Evolutionary conservation across 75 land plant genomes (phyloP).

Genomic region (Adiantum capillusveneris): DNA sequence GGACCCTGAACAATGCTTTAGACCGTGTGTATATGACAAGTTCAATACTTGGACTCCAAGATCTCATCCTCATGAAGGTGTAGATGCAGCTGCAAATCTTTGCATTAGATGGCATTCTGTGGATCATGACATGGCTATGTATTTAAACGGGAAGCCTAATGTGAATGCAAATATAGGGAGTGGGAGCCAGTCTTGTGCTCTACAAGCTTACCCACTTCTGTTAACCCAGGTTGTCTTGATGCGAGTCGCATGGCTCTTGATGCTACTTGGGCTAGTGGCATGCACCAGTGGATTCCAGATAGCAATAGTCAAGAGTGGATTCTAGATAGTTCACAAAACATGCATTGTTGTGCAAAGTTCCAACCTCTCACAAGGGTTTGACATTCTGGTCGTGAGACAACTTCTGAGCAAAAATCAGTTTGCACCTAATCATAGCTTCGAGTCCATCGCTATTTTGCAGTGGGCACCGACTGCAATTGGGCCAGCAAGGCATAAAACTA

Average conservation of each 20-base stretch:
- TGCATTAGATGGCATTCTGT: too few relatives aligned
- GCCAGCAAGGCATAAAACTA: too few relatives aligned
- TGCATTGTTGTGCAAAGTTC: slow-evolving; percentile 66
- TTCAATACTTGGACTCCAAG: background rate
- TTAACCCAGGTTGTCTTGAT: too few relatives aligned
- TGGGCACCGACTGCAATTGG: too few relatives aligned
- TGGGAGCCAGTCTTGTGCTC: too few relatives aligned
- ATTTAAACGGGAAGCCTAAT: slow-evolving; percentile 59
- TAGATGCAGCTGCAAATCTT: background rate
- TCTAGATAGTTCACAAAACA: slow-evolving; percentile 58
- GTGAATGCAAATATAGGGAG: slow-evolving; percentile 22
- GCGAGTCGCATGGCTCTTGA: background rate
- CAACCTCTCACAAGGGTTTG: slow-evolving; percentile 57
- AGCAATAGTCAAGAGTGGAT: slow-evolving; percentile 61
- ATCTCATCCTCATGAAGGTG: background rate
- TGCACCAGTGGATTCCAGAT: slow-evolving; percentile 20
- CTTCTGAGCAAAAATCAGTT: too few relatives aligned
- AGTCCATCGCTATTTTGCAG: too few relatives aligned
- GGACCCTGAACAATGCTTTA: background rate
- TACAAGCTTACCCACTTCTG: too few relatives aligned
- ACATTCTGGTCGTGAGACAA: too few relatives aligned
- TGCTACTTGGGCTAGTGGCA: slow-evolving; percentile 29
- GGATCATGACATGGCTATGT: slow-evolving; percentile 57
- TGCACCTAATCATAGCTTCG: too few relatives aligned
- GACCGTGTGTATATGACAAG: background rate